Evolutionary conservation across 1,139 yeast species (phyloP).

Genomic region (Hemisphaericaspora subhashii): DNA sequence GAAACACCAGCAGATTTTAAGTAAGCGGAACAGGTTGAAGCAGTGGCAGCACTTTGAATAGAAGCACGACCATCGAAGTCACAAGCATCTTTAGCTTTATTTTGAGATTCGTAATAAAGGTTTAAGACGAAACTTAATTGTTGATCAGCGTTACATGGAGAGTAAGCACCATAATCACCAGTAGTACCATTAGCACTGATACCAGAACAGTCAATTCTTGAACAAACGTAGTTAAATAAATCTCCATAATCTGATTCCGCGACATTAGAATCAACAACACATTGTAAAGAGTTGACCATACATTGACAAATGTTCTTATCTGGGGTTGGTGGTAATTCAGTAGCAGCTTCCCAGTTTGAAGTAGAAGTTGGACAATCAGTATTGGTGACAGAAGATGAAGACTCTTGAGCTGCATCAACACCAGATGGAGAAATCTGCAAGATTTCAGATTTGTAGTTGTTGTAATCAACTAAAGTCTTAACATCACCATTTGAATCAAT

Average conservation of each 20-base stretch:
- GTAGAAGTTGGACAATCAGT: conserved; percentile 54
- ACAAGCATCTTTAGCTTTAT: conserved; percentile 52
- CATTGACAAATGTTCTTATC: conserved; percentile 61
- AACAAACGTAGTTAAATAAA: conserved; percentile 56
- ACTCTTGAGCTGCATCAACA: conserved; percentile 27
- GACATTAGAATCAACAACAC: conserved; percentile 51
- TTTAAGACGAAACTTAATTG: conserved; percentile 63
- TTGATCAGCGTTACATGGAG: conserved; percentile 59
- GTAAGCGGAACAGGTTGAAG: conserved; percentile 53
- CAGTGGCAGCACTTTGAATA: conserved; percentile 44
- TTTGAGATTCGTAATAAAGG: conserved; percentile 54
- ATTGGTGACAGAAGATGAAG: conserved; percentile 21
- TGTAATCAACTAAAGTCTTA: conserved; percentile 48
- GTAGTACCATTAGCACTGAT: conserved; percentile 59
- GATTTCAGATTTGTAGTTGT: conserved; percentile 56
- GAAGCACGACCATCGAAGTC: conserved; percentile 67
- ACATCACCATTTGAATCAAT: conserved; percentile 41
- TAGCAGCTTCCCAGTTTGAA: conserved; percentile 54
- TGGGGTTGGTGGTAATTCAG: conserved; percentile 69
- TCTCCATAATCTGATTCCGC: conserved; percentile 50
- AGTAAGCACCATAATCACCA: conserved; percentile 63
- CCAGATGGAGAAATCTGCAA: conserved; percentile 49
- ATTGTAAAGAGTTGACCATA: conserved; percentile 45
- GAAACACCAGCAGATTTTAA: conserved; percentile 40
- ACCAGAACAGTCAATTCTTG: conserved; percentile 48